Evolutionary conservation across 2,329 filamentous ascomycete genomes (phyloP).

Genomic region (Rutstroemia sp.): DNA sequence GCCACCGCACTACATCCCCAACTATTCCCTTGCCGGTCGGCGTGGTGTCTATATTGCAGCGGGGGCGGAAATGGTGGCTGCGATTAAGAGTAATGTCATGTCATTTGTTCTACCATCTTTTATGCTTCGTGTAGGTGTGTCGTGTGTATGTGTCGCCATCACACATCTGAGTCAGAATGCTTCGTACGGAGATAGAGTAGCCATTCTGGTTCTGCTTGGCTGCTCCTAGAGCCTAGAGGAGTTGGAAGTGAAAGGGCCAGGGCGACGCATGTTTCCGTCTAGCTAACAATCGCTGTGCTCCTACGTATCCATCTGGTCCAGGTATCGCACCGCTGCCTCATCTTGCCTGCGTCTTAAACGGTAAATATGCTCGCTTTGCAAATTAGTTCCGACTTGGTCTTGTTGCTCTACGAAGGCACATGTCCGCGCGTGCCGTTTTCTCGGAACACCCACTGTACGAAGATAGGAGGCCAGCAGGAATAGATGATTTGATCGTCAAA

Average conservation of each 20-base stretch:
- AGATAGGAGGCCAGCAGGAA: neutral
- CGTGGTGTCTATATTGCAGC: conserved; percentile 15
- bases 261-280: conserved; percentile 5
- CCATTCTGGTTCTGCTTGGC: neutral
- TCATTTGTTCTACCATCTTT: neutral
- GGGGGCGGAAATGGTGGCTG: conserved; percentile 9
- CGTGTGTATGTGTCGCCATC: neutral
- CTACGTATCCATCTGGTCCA: neutral
- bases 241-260: conserved; percentile 4
- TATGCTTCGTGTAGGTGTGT: neutral
- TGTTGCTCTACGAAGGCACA: conserved; percentile 8
- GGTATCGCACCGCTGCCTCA: conserved; percentile 1
- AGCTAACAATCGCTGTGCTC: neutral
- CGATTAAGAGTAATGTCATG: conserved; percentile 5
- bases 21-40: neutral
- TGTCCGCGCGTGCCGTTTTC: conserved; percentile 12
- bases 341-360: conserved; percentile 1
- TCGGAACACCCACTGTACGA: conserved; percentile 10
- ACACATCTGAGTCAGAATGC: conserved; percentile 5
- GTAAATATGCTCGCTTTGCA: neutral
- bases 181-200: neutral
- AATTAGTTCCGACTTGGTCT: conserved; percentile 8
- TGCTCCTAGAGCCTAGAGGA: neutral
- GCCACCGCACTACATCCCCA: conserved; percentile 12
- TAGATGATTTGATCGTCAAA: conserved; percentile 18